These are phyloP conservation scores for Lactifluus hygrophoroides DNA, from an alignment of 768 basidiomycete genomes.

Conservation along the genomic window DNA sequence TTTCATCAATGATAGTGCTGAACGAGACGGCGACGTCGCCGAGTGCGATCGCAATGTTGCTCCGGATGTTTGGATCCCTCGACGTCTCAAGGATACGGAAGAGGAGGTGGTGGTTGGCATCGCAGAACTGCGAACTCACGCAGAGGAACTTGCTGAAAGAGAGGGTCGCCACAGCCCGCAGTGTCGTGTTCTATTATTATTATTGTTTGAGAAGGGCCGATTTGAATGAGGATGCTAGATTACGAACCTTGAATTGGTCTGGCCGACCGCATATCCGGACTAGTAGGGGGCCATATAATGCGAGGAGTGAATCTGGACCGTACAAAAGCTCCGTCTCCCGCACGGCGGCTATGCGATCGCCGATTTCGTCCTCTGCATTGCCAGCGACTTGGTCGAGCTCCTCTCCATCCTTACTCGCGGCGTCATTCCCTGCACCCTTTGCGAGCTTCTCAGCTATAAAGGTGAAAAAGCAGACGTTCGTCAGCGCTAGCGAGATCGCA, in stretches of 20 bases:
- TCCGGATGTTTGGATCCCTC: slow-evolving; percentile 80
- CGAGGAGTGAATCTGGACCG: slow-evolving; percentile 71
- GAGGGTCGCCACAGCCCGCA: slow-evolving; percentile 80
- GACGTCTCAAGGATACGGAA: slow-evolving; percentile 94
- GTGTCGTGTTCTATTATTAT: slow-evolving; percentile 61
- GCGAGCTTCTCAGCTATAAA: slow-evolving; percentile 52
- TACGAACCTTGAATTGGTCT: slow-evolving; percentile 76
- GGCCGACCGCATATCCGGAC: slow-evolving; percentile 88
- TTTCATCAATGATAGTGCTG: slow-evolving; percentile 94
- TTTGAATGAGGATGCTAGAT: neutral
- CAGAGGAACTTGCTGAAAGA: slow-evolving; percentile 96
- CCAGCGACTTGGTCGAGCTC: slow-evolving; percentile 97
- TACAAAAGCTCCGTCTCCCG: slow-evolving; percentile 85
- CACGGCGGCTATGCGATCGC: slow-evolving; percentile 77
- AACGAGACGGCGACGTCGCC: slow-evolving; percentile 99
- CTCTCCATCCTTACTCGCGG: slow-evolving; percentile 50
- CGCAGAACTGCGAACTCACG: slow-evolving; percentile 90
- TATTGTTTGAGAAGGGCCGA: neutral
- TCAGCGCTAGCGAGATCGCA: neutral
- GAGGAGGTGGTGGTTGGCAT: slow-evolving; percentile 75
- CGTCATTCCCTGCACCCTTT: slow-evolving; percentile 30
- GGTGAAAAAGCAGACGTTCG: neutral
- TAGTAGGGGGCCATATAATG: slow-evolving; percentile 82
- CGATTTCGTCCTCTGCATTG: slow-evolving; percentile 97
- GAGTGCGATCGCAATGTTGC: slow-evolving; percentile 95